These are phyloP conservation scores for Mycena rebaudengoi DNA, from an alignment of 768 basidiomycete species.

Conservation along the genomic window DNA sequence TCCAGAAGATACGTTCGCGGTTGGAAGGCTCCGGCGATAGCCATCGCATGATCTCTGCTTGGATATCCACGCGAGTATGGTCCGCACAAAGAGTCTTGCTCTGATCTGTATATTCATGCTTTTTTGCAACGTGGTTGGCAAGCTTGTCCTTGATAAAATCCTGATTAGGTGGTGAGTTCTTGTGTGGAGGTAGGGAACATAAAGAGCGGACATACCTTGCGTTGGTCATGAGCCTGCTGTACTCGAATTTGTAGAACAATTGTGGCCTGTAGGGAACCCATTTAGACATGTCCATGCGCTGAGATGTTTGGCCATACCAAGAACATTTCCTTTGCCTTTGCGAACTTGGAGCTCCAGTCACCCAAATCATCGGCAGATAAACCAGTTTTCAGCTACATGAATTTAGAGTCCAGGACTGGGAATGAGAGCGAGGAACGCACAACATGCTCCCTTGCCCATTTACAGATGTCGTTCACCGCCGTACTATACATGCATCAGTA, in stretches of 20 bases:
- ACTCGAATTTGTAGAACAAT: slow-evolving; percentile 8
- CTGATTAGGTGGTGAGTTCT: neutral
- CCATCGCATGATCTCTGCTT: too few relatives aligned
- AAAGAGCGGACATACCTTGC: neutral
- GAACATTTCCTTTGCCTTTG: neutral
- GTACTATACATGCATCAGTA: slow-evolving; percentile 9
- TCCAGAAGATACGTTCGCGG: too few relatives aligned
- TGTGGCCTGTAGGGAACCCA: neutral
- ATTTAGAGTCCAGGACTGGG: slow-evolving; percentile 5
- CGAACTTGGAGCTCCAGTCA: slow-evolving; percentile 6
- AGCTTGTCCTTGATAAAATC: neutral
- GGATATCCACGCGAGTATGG: too few relatives aligned
- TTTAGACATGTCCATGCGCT: neutral
- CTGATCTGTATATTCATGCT: too few relatives aligned
- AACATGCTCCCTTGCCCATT: slow-evolving; percentile 9
- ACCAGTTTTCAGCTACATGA: neutral
- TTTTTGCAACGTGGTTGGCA: neutral
- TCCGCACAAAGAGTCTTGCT: too few relatives aligned
- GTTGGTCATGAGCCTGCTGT: neutral
- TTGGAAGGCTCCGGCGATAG: too few relatives aligned
- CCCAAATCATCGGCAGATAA: neutral
- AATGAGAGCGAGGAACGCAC: slow-evolving; percentile 4
- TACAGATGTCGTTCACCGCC: slow-evolving; percentile 6
- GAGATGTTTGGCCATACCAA: slow-evolving; percentile 3
- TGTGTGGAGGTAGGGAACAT: neutral